Evolutionary conservation across 2,329 filamentous ascomycete genomes (phyloP), one percentile per base, ranked within the genome.

Genomic region (Ophiobolus disseminans): DNA sequence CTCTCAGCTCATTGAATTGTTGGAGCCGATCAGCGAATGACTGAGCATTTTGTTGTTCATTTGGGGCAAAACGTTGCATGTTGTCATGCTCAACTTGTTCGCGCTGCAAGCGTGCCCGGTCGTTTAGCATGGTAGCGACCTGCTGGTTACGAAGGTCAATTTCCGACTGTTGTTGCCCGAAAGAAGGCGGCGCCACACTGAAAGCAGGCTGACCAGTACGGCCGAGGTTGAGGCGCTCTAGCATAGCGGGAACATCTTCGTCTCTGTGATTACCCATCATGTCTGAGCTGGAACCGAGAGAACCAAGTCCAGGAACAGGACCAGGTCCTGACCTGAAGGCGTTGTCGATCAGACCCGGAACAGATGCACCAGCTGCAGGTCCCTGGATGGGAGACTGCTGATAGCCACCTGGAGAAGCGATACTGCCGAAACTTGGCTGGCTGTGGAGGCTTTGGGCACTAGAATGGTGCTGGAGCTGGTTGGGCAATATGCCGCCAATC

Each of bases 391-490:
- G 80, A 54, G 84, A 80, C 43, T 82, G 80, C 60, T 86, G 84
- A 65, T 85, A 87, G 9, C 85, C 86, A 48, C 88, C 84, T 2
- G 92, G 91, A n/a, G 91, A 95, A 2, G 90, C 86, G 58, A 99
- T 95, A 74, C 89, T 97, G 14, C 93, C 91, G 69, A 94, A 97
- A 75, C 93, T 97, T 17, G 93, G 93, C 74, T 99, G 94, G 69
- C 91, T 97, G 68, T 99, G 94, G 50, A 99, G 82, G 68, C 93
- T 97, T 62, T 97, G 93, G 7, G 91, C 90, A 68, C 93, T 97
- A 1, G 91, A 92, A 68, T 97, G 92, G 68, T 97, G 94, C 64
- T 97, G 91, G 7, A 97, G 81, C 50, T 83, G 80, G 41, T 81
- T 80, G n/a, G 79, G 78, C 49, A 81, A 71, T 35, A 84, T 76